Percentiles rank a stretch among this genome's conserved stretches.
These are phyloP conservation scores for Rubia yunnanensis DNA, from an alignment of 257 asterid genomes.

Conservation along the genomic window DNA sequence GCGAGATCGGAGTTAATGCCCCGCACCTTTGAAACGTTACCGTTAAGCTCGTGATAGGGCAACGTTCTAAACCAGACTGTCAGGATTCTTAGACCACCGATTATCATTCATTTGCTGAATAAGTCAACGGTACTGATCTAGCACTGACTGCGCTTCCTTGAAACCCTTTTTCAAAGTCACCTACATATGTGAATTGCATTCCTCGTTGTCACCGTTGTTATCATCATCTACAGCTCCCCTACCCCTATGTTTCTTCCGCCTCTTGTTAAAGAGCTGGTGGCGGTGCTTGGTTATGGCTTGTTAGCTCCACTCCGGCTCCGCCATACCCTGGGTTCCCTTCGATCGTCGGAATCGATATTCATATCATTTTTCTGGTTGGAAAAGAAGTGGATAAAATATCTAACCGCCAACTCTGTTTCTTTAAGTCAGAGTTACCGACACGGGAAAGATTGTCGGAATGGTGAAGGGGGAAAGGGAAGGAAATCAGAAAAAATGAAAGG, in stretches of 20 bases:
- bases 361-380: not conserved
- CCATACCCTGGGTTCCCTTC: constrained; percentile 17
- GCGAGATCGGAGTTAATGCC: constrained; percentile 51
- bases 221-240: not conserved
- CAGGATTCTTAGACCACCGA: constrained; percentile 47
- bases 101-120: constrained; percentile 65
- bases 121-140: constrained; percentile 50
- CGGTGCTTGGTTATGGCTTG: constrained; percentile 10
- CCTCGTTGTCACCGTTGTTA: constrained; percentile 17
- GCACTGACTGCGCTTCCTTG: constrained; percentile 45
- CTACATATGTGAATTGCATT: constrained; percentile 42
- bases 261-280: constrained; percentile 5
- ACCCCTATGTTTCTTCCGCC: constrained; percentile 12
- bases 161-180: constrained; percentile 39
- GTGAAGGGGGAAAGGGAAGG: no score
- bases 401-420: not conserved
- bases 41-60: constrained; percentile 45
- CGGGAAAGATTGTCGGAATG: not conserved
- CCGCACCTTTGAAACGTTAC: constrained; percentile 43
- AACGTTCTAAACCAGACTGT: constrained; percentile 46
- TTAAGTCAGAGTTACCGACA: not conserved
- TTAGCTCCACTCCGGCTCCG: constrained; percentile 30
- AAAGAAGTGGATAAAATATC: not conserved
- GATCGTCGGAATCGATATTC: not conserved
- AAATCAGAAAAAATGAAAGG: no score